These are phyloP conservation scores for Ilyonectria robusta DNA, from an alignment of 2,329 filamentous ascomycete genomes.

Conservation along the genomic window DNA sequence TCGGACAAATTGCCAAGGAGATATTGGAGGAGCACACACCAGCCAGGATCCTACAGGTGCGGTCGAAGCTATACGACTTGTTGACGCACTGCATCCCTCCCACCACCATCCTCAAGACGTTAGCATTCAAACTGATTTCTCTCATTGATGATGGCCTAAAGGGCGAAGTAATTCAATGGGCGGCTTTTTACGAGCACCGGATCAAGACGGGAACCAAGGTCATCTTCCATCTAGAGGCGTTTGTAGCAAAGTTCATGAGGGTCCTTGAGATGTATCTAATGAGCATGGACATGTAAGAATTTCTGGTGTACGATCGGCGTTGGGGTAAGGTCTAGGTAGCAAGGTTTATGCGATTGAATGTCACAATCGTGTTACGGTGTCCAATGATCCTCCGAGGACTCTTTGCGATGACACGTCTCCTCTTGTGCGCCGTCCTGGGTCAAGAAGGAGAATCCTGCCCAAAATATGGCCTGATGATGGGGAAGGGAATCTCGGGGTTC, in stretches of 20 bases:
- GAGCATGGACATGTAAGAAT: conserved; percentile 80
- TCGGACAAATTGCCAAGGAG: conserved; percentile 90
- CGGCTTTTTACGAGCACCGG: conserved; percentile 96
- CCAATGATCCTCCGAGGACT: background rate
- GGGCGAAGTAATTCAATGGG: conserved; percentile 94
- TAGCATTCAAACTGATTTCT: conserved; percentile 92
- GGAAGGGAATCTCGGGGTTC: conserved; percentile 17
- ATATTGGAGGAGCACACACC: conserved; percentile 96
- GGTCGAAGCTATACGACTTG: conserved; percentile 96
- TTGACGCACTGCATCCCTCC: conserved; percentile 97
- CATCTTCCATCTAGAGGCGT: conserved; percentile 98
- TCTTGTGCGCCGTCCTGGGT: conserved; percentile 9
- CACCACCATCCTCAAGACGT: conserved; percentile 92
- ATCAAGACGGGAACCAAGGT: conserved; percentile 94
- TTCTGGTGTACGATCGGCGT: conserved; percentile 39
- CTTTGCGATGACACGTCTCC: background rate
- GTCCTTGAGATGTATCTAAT: conserved; percentile 92
- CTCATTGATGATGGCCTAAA: conserved; percentile 92
- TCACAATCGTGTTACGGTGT: conserved; percentile 17
- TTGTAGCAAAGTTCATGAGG: conserved; percentile 99
- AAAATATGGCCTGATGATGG: conserved; percentile 18
- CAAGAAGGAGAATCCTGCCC: conserved; percentile 1
- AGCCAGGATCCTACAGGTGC: conserved; percentile 86
- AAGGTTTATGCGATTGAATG: conserved; percentile 31
- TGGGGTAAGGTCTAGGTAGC: conserved; percentile 39